Evolutionary conservation across 768 basidiomycete genomes (phyloP).

Genomic region (Cyclocybe aegerita): DNA sequence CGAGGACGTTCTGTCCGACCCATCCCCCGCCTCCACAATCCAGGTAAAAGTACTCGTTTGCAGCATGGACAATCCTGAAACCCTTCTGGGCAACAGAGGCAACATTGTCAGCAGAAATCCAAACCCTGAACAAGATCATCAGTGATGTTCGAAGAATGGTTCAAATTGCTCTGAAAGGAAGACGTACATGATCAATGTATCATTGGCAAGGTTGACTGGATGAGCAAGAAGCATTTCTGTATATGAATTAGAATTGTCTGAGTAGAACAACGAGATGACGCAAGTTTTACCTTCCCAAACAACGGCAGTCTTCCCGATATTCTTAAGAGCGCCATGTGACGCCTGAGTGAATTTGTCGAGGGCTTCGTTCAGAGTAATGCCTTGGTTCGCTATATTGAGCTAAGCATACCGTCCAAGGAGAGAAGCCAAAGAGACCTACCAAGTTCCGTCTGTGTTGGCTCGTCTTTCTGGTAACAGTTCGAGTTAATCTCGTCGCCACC

Average conservation of each 20-base stretch:
- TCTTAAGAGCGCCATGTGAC: constrained; percentile 53
- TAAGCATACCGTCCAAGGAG: neutral
- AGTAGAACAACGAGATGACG: neutral
- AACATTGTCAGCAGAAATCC: constrained; percentile 67
- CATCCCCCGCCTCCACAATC: constrained; percentile 77
- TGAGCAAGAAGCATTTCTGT: constrained; percentile 67
- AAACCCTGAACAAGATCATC: constrained; percentile 44
- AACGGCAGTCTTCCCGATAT: constrained; percentile 67
- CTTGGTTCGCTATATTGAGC: constrained; percentile 24
- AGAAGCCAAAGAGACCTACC: constrained; percentile 21
- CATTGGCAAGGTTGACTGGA: constrained; percentile 40
- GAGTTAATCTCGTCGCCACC: constrained; percentile 84
- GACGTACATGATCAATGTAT: constrained; percentile 58
- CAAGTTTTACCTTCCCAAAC: constrained; percentile 68
- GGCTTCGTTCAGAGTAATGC: constrained; percentile 61
- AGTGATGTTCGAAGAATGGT: neutral
- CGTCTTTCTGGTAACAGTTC: constrained; percentile 63
- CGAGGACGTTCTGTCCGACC: constrained; percentile 48
- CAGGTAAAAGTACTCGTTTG: constrained; percentile 82
- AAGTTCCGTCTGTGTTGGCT: constrained; percentile 55
- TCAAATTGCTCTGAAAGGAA: neutral
- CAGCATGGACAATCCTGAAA: constrained; percentile 62
- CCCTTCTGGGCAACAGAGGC: constrained; percentile 56
- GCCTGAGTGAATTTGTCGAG: constrained; percentile 57
- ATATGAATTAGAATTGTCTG: constrained; percentile 28